Conservation (phyloP, 1,284 basidiomycete genomes). For the Apiotrichum domesticum region DNA sequence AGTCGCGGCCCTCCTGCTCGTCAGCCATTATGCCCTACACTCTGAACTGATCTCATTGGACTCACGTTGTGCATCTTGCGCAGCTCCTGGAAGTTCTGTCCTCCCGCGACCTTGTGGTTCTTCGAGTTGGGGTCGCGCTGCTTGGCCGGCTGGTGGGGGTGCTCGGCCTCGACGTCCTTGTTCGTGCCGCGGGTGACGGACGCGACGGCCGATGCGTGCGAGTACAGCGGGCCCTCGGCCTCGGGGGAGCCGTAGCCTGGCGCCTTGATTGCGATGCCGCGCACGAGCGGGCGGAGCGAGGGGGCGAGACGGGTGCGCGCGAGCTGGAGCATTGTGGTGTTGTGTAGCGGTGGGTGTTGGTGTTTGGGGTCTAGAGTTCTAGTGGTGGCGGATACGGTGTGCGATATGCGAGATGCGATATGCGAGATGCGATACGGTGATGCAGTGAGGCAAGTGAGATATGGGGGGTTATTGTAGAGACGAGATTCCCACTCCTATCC, state of each 20-base stretch:
- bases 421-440: too few species aligned
- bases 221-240: conserved; percentile 2
- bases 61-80: conserved; percentile 2
- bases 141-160: not conserved
- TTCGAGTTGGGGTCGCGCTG: conserved; percentile 4
- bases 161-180: not conserved
- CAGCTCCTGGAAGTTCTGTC: conserved; percentile 1
- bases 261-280: not conserved
- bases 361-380: too few species aligned
- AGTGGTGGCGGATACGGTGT: too few species aligned
- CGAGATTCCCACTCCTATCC: too few species aligned
- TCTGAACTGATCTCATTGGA: not conserved
- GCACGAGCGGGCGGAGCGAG: not conserved
- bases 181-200: not conserved
- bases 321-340: conserved; percentile 1
- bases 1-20: conserved; percentile 1
- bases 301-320: not conserved
- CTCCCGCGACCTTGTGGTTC: conserved; percentile 3
- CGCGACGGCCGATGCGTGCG: not conserved
- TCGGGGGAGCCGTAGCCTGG: not conserved
- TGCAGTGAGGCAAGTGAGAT: too few species aligned
- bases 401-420: too few species aligned
- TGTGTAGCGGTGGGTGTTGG: too few species aligned
- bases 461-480: too few species aligned
- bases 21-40: not conserved